A percentile compares a stretch with the other conserved stretches of the same genome.
Evolutionary conservation across 2,329 filamentous ascomycete species (phyloP).

Genomic region (Apiospora arundinis): DNA sequence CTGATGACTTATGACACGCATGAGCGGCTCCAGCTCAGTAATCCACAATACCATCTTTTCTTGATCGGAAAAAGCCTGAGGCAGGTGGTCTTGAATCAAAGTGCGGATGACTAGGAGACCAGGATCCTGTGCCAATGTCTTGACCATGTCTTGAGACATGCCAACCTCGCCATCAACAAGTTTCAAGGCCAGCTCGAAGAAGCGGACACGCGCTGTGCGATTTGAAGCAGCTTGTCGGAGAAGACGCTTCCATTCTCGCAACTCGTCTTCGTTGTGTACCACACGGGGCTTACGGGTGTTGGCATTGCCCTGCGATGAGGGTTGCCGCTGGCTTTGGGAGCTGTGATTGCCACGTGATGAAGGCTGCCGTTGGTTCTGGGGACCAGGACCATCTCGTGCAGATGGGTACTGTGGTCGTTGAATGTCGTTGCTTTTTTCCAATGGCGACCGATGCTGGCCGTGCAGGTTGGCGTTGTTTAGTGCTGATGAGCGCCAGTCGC

Average conservation of each 20-base stretch:
- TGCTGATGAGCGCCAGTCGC: too few species aligned
- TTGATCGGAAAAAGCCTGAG: constrained; percentile 8
- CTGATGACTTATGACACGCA: constrained; percentile 43
- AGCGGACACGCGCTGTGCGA: constrained; percentile 28
- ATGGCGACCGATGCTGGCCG: too few species aligned
- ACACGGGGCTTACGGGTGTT: neutral
- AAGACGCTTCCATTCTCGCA: constrained; percentile 47
- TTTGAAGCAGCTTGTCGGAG: constrained; percentile 24
- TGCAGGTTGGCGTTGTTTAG: too few species aligned
- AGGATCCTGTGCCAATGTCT: constrained; percentile 36
- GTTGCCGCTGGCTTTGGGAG: neutral
- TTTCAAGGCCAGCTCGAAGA: constrained; percentile 39
- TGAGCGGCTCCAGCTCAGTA: constrained; percentile 40
- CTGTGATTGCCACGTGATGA: neutral
- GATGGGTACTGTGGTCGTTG: too few species aligned
- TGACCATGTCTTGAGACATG: constrained; percentile 38
- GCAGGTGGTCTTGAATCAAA: constrained; percentile 34
- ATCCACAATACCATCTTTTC: constrained; percentile 33
- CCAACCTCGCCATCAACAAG: constrained; percentile 41
- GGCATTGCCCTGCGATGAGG: neutral
- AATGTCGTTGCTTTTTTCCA: too few species aligned
- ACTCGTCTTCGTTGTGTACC: constrained; percentile 45
- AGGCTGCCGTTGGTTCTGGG: neutral
- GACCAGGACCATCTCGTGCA: neutral
- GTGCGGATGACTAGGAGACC: constrained; percentile 38